These are phyloP conservation scores for Ceratocystis cubensis DNA, from an alignment of 2,329 filamentous ascomycete genomes.

Conservation along the genomic window DNA sequence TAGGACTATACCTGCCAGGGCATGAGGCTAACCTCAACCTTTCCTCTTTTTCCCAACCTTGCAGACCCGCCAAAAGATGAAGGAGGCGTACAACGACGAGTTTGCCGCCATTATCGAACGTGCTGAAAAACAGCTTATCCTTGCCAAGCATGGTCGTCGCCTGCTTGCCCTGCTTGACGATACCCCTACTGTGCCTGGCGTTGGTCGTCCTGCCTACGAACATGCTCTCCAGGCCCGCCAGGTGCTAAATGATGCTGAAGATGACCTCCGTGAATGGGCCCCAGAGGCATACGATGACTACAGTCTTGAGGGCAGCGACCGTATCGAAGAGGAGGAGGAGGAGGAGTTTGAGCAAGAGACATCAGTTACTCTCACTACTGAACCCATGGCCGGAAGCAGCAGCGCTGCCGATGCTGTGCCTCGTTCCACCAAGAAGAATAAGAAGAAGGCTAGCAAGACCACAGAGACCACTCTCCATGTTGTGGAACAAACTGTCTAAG, in stretches of 20 bases:
- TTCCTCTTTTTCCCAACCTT: neutral
- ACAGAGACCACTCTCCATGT: conserved; percentile 6
- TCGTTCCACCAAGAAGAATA: conserved; percentile 12
- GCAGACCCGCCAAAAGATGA: conserved; percentile 88
- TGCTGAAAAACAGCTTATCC: conserved; percentile 89
- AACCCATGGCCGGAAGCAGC: neutral
- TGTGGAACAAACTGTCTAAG: conserved; percentile 14
- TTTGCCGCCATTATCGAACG: conserved; percentile 87
- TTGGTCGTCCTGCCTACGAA: conserved; percentile 57
- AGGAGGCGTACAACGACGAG: conserved; percentile 82
- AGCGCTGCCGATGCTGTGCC: conserved; percentile 7
- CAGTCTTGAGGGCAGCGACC: conserved; percentile 13
- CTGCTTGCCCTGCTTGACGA: conserved; percentile 81
- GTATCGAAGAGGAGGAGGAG: conserved; percentile 20
- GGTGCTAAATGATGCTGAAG: conserved; percentile 84
- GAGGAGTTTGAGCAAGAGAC: conserved; percentile 13
- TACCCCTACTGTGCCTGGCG: conserved; percentile 76
- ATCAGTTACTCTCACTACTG: conserved; percentile 3
- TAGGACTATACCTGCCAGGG: neutral
- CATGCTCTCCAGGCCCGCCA: conserved; percentile 58
- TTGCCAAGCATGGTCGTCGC: conserved; percentile 79
- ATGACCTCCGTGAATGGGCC: conserved; percentile 68
- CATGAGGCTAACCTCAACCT: neutral
- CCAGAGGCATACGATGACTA: conserved; percentile 31
- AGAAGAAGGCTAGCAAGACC: conserved; percentile 14